Evolutionary conservation across 2,329 filamentous ascomycete species (phyloP), one percentile per base, ranked within the genome.

Genomic region (Orbilia ellipsospora): DNA sequence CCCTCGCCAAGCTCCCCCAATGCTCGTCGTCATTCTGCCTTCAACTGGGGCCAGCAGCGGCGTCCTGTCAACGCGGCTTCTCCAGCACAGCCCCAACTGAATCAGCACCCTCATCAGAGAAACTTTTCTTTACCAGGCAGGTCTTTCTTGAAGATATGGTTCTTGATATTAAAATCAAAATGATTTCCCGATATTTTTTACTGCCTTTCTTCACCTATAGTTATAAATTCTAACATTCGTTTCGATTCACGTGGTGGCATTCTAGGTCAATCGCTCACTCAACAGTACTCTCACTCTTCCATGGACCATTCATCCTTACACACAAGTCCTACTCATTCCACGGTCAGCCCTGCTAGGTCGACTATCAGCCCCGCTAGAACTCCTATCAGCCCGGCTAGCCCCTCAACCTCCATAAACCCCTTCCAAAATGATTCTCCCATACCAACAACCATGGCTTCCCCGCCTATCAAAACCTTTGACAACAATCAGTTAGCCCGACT

Each of bases 21-120:
- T 61, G 59, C 52, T 40, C 64, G 72, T 69, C 72, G 72, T 68
- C 57, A 74, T 56, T 75, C 72, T 15, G 50, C 72, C 18, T 68
- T 75, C 45, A 68, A 31, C 31, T 75, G 51, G 64, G 44, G 62
- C 45, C 51, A 50, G 26, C 50, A 57, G 26, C 50, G 70, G 51
- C 70, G 70, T 68, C 70, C 72, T 42, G 72, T 75, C 64, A 64
- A 75, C 72, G 72, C 72, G 64, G 64, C 72, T 42, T 45, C 66
- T 13, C 16, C 18, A 61, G 64, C 72, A 69, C 72, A 75, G 72
- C 72, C 72, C 44, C 72, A 69, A 57, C 18, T 48, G 7, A 57
- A 51, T 18, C 54, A 51, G 23, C 36, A 63, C 28, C 50, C 63
- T 40, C 72, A 69, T 16, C 64, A 69, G 26, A 60, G 72, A 40